Conservation (phyloP, 306 rosid genomes). For the Rosa lucieae region DNA sequence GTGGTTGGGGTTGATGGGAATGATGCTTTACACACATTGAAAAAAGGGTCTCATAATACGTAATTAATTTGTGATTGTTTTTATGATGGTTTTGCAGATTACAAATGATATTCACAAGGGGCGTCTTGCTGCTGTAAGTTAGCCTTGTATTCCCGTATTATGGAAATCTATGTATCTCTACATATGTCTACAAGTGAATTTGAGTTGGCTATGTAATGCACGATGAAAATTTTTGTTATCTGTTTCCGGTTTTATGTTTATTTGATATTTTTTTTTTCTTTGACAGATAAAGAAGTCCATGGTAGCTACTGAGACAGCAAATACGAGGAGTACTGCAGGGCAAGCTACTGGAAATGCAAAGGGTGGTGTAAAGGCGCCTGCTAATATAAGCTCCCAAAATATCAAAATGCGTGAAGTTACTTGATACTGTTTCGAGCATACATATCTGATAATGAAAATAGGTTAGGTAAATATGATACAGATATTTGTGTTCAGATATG, state of each 20-base stretch:
- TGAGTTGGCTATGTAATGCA: background rate
- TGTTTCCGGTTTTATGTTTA: background rate
- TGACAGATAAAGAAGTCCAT: constrained; percentile 86
- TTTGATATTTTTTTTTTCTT: constrained; percentile 9
- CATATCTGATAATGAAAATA: constrained; percentile 14
- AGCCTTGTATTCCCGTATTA: constrained; percentile 11
- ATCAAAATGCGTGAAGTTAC: constrained; percentile 42
- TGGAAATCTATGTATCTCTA: constrained; percentile 9
- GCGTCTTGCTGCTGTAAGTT: constrained; percentile 82
- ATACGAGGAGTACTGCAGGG: constrained; percentile 60
- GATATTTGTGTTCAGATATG: background rate
- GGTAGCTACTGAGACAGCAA: constrained; percentile 55
- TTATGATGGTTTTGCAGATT: constrained; percentile 50
- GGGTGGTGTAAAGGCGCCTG: constrained; percentile 67
- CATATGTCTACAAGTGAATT: background rate
- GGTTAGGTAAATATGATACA: constrained; percentile 35
- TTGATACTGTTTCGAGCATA: constrained; percentile 12
- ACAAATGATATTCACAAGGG: constrained; percentile 85
- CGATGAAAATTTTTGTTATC: background rate
- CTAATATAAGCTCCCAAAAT: constrained; percentile 56
- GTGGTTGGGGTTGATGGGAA: background rate
- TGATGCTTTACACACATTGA: background rate
- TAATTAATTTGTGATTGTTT: constrained; percentile 1
- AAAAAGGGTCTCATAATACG: background rate
- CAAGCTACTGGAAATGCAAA: constrained; percentile 76